Evolutionary conservation across 1,284 basidiomycete genomes (phyloP), one percentile per base, ranked within the genome.

Genomic region (Somion occarium): DNA sequence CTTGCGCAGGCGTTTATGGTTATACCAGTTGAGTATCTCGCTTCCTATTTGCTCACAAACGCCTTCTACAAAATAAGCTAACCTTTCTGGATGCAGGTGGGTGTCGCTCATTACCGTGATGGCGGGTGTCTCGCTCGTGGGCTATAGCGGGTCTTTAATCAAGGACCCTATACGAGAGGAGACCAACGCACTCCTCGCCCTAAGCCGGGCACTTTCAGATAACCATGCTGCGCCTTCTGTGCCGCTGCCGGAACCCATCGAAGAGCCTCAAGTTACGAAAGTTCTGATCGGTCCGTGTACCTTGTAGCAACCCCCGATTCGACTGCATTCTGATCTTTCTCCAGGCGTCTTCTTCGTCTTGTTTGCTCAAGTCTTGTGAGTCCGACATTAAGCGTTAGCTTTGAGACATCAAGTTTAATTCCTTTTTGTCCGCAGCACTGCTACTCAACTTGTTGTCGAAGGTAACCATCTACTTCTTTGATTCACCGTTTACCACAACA

Each of bases 291-390:
- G 86, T 85, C 50, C 34, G 65, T 64, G 25, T 25, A 26, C 47
- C 34, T 39, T 42, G 26, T 25, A 52, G 25, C 47, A 38, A 49
- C 49, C 47, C 45, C 22, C 24, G 39, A 39, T 50, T 46, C 26
- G 19, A 41, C 24, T 48, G n/a, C 41, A 5, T 19, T 24, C 45
- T 34, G 30, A 34, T 34, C 30, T 34, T 49, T 51, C 56, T 41
- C n/a, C 51, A 88, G 85, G 97, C 51, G 86, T 99, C 30, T 83
- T 91, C 63, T 87, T 99, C 65, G 83, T 99, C 52, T 74, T 98
- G 38, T 94, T 97, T 63, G 96, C 97, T n/a, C 97, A 99, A 71
- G 73, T 98, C 55, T 99, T 96, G 91, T 92, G 64, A 74, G 88
- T 76, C 49, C 64, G 20, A 18, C 3, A 19, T 22, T 41, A 15